Base-by-base conservation (phyloP, 2,329 filamentous ascomycete genomes). In the Torrubiellomyces zombiae region DNA sequence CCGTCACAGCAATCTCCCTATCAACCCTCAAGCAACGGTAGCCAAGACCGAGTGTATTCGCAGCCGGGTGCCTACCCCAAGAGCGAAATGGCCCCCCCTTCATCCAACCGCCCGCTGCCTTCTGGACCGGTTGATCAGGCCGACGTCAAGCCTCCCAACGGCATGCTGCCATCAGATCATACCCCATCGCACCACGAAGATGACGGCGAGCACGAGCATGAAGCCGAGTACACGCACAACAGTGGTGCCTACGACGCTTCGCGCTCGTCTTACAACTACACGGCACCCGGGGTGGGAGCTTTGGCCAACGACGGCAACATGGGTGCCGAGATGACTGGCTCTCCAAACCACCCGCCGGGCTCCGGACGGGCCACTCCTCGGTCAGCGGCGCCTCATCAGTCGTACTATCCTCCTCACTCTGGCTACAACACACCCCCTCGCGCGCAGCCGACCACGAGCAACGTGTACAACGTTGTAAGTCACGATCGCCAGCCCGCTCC, bases 311-410 rank as follows among this genome's bases (percentile, higher is more conserved):
- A 92, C 22, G 74, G 81, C 43, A 82, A 91, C 43, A 55, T 92
- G 25, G 75, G 79, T 10, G 68, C 80, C 5, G 82, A 92, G 35
- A 76, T 94, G 63, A 75, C 75, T 2, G 77, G 76, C 10, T 89
- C 83, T 23, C 81, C 80, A 6, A 65, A 56, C 31, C 80, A 89
- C 44, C 78, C 81, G 42, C 75, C 77, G 29, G 70, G 72, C 13
- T 86, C 82, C 16, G 83, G 82, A 17, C 73, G 82, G 32, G 81
- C 82, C 18, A 93, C 83, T 12, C 83, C 85, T 8, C 72, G 85
- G 38, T 91, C 80, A 1, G 68, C 81, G 4, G 63, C 70, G 7
- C 65, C 75, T 1, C 62, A 72, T 18, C 75, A 79, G 37, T 59
- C 72, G 3, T 81, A 83, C 49, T 94, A 91, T 52, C 50, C 65